Conservation (phyloP, 768 basidiomycete genomes). For the Lactifluus volemus region DNA sequence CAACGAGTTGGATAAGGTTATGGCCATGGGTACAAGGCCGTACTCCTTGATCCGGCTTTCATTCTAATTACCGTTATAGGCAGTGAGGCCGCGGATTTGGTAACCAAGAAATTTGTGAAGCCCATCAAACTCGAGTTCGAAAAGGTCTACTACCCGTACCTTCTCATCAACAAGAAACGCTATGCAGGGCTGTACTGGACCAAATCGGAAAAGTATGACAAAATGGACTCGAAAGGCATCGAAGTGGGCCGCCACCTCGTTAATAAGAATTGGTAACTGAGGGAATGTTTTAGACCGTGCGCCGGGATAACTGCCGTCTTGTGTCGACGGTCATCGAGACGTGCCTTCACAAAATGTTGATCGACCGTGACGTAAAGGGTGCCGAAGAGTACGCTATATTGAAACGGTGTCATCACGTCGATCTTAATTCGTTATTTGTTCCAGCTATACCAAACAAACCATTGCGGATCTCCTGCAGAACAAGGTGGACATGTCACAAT, state of each 20-base stretch:
- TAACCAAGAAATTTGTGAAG: conserved; percentile 83
- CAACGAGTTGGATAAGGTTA: conserved; percentile 74
- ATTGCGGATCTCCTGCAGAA: conserved; percentile 94
- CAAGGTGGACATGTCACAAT: conserved; percentile 96
- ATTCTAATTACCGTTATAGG: conserved; percentile 38
- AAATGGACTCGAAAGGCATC: conserved; percentile 99
- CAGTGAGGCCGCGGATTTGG: conserved; percentile 84
- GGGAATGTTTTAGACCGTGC: conserved; percentile 65
- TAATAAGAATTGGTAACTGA: not conserved
- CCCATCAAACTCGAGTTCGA: conserved; percentile 99
- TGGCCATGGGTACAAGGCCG: conserved; percentile 69
- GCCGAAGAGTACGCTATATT: conserved; percentile 72
- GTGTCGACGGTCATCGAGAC: conserved; percentile 98
- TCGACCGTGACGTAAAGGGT: conserved; percentile 87
- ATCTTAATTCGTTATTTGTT: not conserved
- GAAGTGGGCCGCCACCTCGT: conserved; percentile 48
- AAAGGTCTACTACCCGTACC: conserved; percentile 97
- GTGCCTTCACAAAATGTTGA: conserved; percentile 95
- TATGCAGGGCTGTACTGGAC: conserved; percentile 99
- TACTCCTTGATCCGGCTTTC: not conserved
- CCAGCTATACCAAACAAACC: conserved; percentile 84
- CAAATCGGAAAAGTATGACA: conserved; percentile 88
- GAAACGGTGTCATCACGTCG: not conserved
- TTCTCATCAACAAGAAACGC: conserved; percentile 97
- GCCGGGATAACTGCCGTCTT: conserved; percentile 96